A percentile compares a stretch with the other conserved stretches of the same genome.
These are phyloP conservation scores for Pyracantha coccinea DNA, from an alignment of 331 rosid species.

Conservation along the genomic window DNA sequence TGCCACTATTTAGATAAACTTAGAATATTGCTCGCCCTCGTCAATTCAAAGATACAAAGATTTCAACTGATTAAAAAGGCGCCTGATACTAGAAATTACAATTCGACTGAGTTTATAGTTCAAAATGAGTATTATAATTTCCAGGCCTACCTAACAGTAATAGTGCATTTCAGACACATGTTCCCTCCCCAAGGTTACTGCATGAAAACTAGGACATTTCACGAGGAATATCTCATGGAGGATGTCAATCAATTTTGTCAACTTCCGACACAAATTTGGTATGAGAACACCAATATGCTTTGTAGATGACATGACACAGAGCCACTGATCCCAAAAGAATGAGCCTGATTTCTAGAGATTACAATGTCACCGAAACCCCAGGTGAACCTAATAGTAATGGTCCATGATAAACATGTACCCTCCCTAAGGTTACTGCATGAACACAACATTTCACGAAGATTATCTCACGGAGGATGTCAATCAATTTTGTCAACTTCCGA, in stretches of 20 bases:
- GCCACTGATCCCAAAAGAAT: background rate
- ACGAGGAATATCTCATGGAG: background rate
- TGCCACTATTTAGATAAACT: background rate
- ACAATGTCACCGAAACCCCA: background rate
- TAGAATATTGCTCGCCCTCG: background rate
- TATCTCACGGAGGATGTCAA: slow-evolving; percentile 4
- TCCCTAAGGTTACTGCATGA: slow-evolving; percentile 17
- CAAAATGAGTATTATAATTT: background rate
- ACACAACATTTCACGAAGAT: background rate
- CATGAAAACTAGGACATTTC: slow-evolving; percentile 13
- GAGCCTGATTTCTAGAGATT: background rate
- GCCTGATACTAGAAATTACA: background rate
- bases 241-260: slow-evolving; percentile 30
- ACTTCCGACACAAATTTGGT: slow-evolving; percentile 54
- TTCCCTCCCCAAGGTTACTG: slow-evolving; percentile 2
- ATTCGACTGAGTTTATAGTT: background rate
- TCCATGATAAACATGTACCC: background rate
- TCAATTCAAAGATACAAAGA: background rate
- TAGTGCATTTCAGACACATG: background rate
- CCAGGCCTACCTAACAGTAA: background rate
- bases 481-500: slow-evolving; percentile 39
- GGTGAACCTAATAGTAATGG: background rate
- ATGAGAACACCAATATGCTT: slow-evolving; percentile 36
- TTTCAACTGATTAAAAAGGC: background rate
- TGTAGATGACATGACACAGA: slow-evolving; percentile 34